A percentile compares a stretch with the other conserved stretches of the same genome.
Conservation (phyloP, 1,284 basidiomycete genomes). For the Vanrija sp. region DNA sequence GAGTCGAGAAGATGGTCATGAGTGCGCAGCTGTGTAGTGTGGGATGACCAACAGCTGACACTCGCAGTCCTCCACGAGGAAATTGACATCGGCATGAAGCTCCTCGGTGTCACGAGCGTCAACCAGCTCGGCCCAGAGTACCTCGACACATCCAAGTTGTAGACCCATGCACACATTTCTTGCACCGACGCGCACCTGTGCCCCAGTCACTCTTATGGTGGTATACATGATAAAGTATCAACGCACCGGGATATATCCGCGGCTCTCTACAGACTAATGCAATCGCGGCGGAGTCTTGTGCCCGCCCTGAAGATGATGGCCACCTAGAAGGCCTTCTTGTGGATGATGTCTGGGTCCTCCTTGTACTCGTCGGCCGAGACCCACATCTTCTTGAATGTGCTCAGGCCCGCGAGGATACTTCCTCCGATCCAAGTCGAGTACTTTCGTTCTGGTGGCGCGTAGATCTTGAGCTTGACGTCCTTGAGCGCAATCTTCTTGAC, state of each 20-base stretch:
- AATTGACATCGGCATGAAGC: constrained; percentile 70
- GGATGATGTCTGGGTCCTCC: constrained; percentile 97
- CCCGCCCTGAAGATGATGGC: not conserved
- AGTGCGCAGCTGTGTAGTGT: too few relatives aligned
- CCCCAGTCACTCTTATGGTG: not conserved
- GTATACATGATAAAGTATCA: constrained; percentile 6
- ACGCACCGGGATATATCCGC: not conserved
- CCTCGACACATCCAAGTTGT: constrained; percentile 28
- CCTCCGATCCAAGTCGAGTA: constrained; percentile 99
- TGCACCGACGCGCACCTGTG: too few relatives aligned
- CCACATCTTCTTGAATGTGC: constrained; percentile 99
- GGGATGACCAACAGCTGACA: constrained; percentile 2
- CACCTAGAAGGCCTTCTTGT: constrained; percentile 52
- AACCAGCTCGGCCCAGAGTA: constrained; percentile 37
- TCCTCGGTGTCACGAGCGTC: constrained; percentile 66
- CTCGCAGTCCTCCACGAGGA: constrained; percentile 65
- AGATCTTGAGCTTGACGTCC: constrained; percentile 98
- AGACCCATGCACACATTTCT: not conserved
- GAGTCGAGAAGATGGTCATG: constrained; percentile 64
- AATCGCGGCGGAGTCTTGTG: not conserved
- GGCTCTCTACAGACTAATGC: not conserved
- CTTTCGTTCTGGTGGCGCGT: constrained; percentile 98
- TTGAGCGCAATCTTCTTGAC: constrained; percentile 95
- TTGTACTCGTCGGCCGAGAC: constrained; percentile 99
- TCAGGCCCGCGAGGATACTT: constrained; percentile 88